Evolutionary conservation across 2,329 filamentous ascomycete species (phyloP).

Genomic region (Diaporthe sp.): DNA sequence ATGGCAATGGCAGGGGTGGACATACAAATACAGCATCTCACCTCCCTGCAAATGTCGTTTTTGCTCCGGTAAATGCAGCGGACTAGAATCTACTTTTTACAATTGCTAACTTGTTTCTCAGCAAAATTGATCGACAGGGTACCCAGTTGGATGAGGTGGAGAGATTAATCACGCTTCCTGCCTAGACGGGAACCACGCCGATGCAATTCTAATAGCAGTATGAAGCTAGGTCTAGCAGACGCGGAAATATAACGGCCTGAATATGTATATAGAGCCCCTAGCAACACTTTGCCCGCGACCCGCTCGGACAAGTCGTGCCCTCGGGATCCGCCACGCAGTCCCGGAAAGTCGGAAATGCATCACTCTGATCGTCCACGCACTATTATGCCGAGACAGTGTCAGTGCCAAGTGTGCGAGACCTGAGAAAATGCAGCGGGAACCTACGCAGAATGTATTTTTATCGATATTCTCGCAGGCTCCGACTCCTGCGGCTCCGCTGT

Average conservation of each 20-base stretch:
- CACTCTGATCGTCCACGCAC: neutral
- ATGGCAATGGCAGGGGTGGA: no score
- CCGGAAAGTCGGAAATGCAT: neutral
- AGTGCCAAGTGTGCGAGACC: neutral
- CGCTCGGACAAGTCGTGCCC: neutral
- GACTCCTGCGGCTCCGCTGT: neutral
- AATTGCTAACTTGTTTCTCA: no score
- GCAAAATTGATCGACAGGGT: no score
- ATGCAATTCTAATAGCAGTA: no score
- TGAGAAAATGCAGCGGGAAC: neutral
- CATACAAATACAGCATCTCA: no score
- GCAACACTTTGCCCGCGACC: neutral
- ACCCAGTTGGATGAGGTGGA: no score
- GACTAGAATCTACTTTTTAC: no score
- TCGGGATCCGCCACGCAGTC: neutral
- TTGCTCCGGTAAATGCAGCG: no score
- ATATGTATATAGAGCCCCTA: neutral
- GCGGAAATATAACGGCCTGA: neutral
- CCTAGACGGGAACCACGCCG: no score
- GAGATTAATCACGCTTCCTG: no score
- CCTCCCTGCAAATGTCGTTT: no score
- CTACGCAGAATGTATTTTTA: neutral
- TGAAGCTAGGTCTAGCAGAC: no score
- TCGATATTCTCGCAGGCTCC: neutral
- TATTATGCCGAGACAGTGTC: neutral